Base-by-base conservation (phyloP, 164 flowering plant species). In the Vitis riparia region DNA sequence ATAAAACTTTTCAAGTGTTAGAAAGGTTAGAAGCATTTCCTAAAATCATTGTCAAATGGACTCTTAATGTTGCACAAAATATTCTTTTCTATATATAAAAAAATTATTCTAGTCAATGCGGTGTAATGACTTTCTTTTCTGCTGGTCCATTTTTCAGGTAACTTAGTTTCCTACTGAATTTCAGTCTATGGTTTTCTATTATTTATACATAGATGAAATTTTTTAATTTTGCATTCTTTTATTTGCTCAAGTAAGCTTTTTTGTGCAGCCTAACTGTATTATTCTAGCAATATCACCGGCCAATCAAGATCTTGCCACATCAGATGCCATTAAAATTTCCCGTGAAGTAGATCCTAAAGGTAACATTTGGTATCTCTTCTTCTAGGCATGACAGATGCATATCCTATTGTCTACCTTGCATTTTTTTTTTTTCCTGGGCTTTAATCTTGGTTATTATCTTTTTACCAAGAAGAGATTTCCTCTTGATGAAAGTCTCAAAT, bases 231-330 rank as follows among this genome's bases (percentile, higher is more conserved):
- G 62, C 10, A 27, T 12, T 51, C 1, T 52, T 63, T 67, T 71
- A 1, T 57, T 65, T 50, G 8, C 16, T 50, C 6, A 51, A 44
- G 15, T 49, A 2, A 5, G 51, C 60, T n/a, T 51, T 17, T 57
- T 59, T 17, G 62, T 84, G 85, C 92, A 94, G 99, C 99, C 99
- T 64, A 94, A 94, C 77, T 90, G 94, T 73, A 82, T 94, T 13
- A 89, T 94, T 75, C 67, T 94, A 50, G 99, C 99, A 16, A 84
- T 94, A 68, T 89, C 99, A 64, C 98, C 99, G 32, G 99, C 99
- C 71, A 94, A 94, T 76, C 98, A 94, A 84, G 99, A 94, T 87
- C 90, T 94, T 70, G 99, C 99, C 16, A 94, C 99, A n/a, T 94
- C 99, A 61, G 99, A 94, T 88, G 99, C 99, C 19, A 92, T 94